Base-by-base conservation (phyloP, 306 rosid genomes). In the Acmispon strigosus region DNA sequence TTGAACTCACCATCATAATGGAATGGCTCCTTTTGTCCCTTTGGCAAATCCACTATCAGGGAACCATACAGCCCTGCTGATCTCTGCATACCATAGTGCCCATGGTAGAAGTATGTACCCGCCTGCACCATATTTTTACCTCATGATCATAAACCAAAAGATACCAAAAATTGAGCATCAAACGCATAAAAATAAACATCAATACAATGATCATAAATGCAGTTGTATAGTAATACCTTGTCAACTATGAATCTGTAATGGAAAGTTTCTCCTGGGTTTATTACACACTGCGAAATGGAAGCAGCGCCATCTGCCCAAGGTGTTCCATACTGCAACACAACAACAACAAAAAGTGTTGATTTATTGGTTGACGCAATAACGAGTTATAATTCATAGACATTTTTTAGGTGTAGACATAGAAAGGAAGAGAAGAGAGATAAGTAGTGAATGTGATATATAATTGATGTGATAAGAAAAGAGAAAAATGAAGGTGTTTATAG, bases 51-150 rank as follows among this genome's bases (percentile, higher is more conserved):
- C 42, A 89, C 96, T 27, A 89, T 83, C 34, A 89, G 61, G 12
- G 92, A 83, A n/a, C 92, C 96, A 76, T 87, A 89, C 32, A 87
- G 10, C 13, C 96, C 92, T 0, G 90, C 90, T 0, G 92, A 73
- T 74, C 96, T 82, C 53, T 90, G 93, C 93, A 85, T 85, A 11
- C 96, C 93, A 3, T 48, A 76, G 69, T 87, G 96, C 0, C 93
- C 96, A 52, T 87, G 90, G 75, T 90, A 90, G 60, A 85, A 87
- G 50, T 67, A 85, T 19, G 96, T 90, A 7, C 96, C 90, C 0
- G 90, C 51, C 91, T 85, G 70, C 70, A 70, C 69, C 78, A 19
- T 10, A 67, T 44, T 44, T 44, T 44, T 44, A 44, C 13, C 10
- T 13, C 10, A 8, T 9, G 13, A 41, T 2, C 45, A 41, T 41